phyloP scores from a whole-genome alignment of 2,329 filamentous ascomycete genomes.

The Talaromyces islandicus region DNA sequence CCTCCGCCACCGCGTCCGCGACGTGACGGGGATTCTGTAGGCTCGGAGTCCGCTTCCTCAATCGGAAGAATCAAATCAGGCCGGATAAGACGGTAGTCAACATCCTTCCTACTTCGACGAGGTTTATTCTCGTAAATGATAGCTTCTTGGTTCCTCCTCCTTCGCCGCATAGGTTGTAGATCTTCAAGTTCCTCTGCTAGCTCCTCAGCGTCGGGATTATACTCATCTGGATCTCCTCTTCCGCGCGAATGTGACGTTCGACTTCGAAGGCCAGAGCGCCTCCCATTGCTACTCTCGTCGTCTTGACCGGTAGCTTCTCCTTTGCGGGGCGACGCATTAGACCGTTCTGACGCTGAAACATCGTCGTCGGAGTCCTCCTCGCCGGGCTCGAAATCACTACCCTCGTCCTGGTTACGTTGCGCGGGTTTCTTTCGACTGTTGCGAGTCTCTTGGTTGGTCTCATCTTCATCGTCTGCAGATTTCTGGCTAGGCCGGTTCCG shows the following conservation, averaged over 20 bases:
- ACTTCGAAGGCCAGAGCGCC: constrained; percentile 48
- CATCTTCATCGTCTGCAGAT: constrained; percentile 24
- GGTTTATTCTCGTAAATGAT: constrained; percentile 39
- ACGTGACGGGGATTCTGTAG: constrained; percentile 58
- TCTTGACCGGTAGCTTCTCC: constrained; percentile 40
- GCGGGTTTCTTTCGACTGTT: constrained; percentile 35
- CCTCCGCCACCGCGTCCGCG: constrained; percentile 58
- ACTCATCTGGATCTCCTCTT: constrained; percentile 38
- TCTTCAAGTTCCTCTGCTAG: constrained; percentile 55
- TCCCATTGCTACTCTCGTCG: constrained; percentile 41
- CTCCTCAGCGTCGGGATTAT: constrained; percentile 48
- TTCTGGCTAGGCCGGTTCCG: constrained; percentile 24
- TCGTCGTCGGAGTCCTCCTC: constrained; percentile 52
- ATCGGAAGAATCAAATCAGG: constrained; percentile 63
- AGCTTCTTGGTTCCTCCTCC: constrained; percentile 21
- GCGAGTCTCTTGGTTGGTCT: constrained; percentile 27
- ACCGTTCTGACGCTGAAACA: constrained; percentile 46
- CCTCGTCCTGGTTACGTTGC: constrained; percentile 49
- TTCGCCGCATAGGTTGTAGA: constrained; percentile 40
- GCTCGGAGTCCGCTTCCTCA: constrained; percentile 67
- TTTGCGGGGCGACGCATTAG: constrained; percentile 39
- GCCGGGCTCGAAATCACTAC: constrained; percentile 59
- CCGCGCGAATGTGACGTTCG: constrained; percentile 42
- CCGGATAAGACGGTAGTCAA: constrained; percentile 82
- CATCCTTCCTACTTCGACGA: constrained; percentile 56